Evolutionary conservation across 495 filamentous ascomycete species (phyloP), one percentile per base, ranked within the genome.

Genomic region (Aspergillus panamensis): DNA sequence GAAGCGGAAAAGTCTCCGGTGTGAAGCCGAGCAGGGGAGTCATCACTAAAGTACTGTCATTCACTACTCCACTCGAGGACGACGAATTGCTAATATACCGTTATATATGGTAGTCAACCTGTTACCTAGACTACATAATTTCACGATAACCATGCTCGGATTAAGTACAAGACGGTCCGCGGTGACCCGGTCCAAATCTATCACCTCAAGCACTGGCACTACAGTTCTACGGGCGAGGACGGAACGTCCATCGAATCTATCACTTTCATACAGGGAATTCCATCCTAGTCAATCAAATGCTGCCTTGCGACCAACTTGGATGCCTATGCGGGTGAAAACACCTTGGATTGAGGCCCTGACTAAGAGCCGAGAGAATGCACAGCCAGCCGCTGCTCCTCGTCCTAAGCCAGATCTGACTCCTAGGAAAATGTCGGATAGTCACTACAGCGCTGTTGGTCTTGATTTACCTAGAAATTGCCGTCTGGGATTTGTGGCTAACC

Each of bases 291-390:
- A 62, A 32, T 48, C 50, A 33, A 64, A 65, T 47, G 66, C 63
- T 8, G 70, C 55, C 2, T 69, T 61, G 47, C 64, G 68, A 25
- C 69, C 71, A 13, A 71, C 70, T 12, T 77, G 74, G 73, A 73
- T 76, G 74, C 72, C 73, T 8, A 80, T 82, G 76, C 77, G 85
- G 33, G 82, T 87, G 9, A 81, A 82, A 56, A 87, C 80, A 13
- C 84, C 87, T 35, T 89, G 87, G 86, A 80, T 89, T n/a, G 84
- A 87, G 54, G 86, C 86, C 0, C 67, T 88, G 44, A 77, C 74
- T 1, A 73, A 78, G 55, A 74, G 79, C 48, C 77, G 82, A 35
- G 71, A 78, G 45, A 70, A 78, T 7, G 68, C 66, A 8, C 69
- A 65, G 58, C 54, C 51, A 48, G n/a, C 68, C 58, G 69, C 66